Evolutionary conservation across 192 early-diverging fungal genomes (phyloP), one percentile per base, ranked within the genome.

Genomic region (Backusella morwellensis): DNA sequence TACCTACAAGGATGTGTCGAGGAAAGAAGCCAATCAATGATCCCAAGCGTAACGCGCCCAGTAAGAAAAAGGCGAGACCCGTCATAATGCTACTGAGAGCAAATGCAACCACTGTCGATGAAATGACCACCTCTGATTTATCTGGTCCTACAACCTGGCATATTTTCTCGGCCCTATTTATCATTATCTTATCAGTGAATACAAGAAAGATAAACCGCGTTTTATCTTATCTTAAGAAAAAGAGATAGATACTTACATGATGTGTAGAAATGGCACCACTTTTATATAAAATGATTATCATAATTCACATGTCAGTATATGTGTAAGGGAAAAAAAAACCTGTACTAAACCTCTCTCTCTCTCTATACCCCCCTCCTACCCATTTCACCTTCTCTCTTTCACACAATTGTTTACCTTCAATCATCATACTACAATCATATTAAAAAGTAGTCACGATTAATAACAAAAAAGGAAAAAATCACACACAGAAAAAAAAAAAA

Each of bases 1-100:
- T 98, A 26, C 96, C 97, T 23, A 98, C 95, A 5, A 98, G 86
- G 76, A 98, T 97, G 75, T 98, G 98, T 12, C 97, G 83, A 26
- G 95, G 95, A 70, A 96, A 96, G 78, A 94, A 96, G 32, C 89
- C 92, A 23, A 95, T 92, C 72, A 96, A 78, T 32, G 88, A 87
- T 11, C 94, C 94, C 50, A 94, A 85, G 66, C 91, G 90, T 54
- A 98, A 92, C 34, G 89, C 85, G 15, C 97, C 98, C 2, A 99
- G 86, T 34, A 94, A 38, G 70, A 95, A 85, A 79, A 99, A 99
- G 2, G 90, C 92, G 2, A 92, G 40, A 5, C 97, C 98, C 0
- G 97, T 99, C 81, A 98, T 77, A 34, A 99, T 36, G 0, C 97
- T 94, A 82, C 95, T 96, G 59, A 93, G 47, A 0, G 95, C 92